Conservation (phyloP, 2,329 filamentous ascomycete genomes). For the Pseudogymnoascus pannorum region DNA sequence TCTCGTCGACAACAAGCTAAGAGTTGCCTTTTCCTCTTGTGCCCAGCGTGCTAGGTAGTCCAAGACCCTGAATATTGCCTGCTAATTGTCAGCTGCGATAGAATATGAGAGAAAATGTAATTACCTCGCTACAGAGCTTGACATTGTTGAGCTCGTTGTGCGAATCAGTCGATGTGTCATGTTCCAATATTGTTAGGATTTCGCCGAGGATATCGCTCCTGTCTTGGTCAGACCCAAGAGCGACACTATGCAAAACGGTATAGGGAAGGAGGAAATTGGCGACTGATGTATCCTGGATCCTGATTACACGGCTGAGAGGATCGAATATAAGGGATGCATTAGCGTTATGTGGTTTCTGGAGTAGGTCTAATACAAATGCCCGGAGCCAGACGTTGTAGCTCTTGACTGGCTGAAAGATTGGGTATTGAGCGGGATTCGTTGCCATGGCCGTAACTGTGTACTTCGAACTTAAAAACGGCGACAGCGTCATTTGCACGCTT, state of each 20-base stretch:
- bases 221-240: constrained; percentile 60
- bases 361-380: constrained; percentile 70
- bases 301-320: constrained; percentile 73
- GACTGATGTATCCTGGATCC: constrained; percentile 77
- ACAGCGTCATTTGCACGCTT: constrained; percentile 70
- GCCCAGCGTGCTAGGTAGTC: constrained; percentile 91
- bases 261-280: constrained; percentile 86
- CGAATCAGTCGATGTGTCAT: constrained; percentile 40
- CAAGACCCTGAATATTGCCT: constrained; percentile 83
- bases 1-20: constrained; percentile 11
- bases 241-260: constrained; percentile 71
- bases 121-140: constrained; percentile 80
- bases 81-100: constrained; percentile 20
- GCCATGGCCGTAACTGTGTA: constrained; percentile 65
- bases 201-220: constrained; percentile 63
- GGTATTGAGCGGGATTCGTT: constrained; percentile 51
- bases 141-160: constrained; percentile 65
- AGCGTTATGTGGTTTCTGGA: constrained; percentile 67
- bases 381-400: constrained; percentile 78
- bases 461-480: constrained; percentile 77
- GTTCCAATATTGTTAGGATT: constrained; percentile 64
- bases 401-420: constrained; percentile 59
- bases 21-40: constrained; percentile 49
- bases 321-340: constrained; percentile 74
- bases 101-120: constrained; percentile 19